phyloP scores from a whole-genome alignment of 192 early-diverging fungal genomes.

The Backusella tuberculispora region DNA sequence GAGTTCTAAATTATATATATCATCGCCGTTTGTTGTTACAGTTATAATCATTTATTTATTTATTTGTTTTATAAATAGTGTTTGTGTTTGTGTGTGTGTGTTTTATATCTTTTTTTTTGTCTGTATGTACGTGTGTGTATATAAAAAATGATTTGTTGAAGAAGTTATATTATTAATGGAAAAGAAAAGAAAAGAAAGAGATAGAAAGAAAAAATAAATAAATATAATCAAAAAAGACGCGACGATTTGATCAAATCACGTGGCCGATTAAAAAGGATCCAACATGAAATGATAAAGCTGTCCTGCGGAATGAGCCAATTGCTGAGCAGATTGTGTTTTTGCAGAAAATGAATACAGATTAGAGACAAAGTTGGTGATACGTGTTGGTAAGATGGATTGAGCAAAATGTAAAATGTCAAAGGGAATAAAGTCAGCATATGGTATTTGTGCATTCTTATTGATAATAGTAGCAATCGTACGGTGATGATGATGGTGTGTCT shows the following conservation, averaged over 20 bases:
- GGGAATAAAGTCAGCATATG: slow-evolving; percentile 22
- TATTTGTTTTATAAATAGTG: neutral
- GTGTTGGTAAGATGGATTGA: neutral
- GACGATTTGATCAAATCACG: neutral
- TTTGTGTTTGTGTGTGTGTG: neutral
- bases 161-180: neutral
- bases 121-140: slow-evolving; percentile 6
- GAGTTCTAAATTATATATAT: slow-evolving; percentile 68
- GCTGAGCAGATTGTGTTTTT: slow-evolving; percentile 4
- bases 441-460: neutral
- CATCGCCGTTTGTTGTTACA: slow-evolving; percentile 60
- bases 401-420: neutral
- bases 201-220: neutral
- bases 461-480: neutral
- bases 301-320: slow-evolving; percentile 25
- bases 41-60: slow-evolving; percentile 55
- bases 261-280: slow-evolving; percentile 30
- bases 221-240: neutral
- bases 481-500: neutral
- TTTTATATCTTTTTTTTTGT: neutral
- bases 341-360: slow-evolving; percentile 16
- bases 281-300: slow-evolving; percentile 32
- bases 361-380: slow-evolving; percentile 12
- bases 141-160: neutral
- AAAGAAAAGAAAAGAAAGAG: neutral